Conservation (phyloP, 2,329 filamentous ascomycete species). For the Trichoderma hamatum region DNA sequence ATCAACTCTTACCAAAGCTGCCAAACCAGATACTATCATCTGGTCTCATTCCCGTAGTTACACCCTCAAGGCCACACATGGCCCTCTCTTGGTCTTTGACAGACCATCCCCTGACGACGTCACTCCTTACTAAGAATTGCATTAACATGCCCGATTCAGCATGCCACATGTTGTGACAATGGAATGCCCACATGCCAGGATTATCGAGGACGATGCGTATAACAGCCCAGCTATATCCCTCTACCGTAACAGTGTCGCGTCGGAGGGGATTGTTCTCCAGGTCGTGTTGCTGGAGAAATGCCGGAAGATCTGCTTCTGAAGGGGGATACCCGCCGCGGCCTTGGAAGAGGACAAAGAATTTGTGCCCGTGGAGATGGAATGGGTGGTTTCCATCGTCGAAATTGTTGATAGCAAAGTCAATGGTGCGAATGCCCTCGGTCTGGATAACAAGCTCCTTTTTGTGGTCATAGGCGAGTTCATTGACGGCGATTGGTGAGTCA, state of each 20-base stretch:
- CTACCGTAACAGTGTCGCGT: slow-evolving; percentile 52
- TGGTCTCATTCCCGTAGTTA: slow-evolving; percentile 39
- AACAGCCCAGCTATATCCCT: slow-evolving; percentile 58
- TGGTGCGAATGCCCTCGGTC: slow-evolving; percentile 53
- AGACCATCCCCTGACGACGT: slow-evolving; percentile 36
- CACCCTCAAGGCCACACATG: slow-evolving; percentile 39
- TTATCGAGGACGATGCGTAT: slow-evolving; percentile 60
- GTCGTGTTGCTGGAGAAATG: slow-evolving; percentile 34
- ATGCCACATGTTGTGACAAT: slow-evolving; percentile 64
- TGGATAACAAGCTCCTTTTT: slow-evolving; percentile 50
- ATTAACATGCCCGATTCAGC: slow-evolving; percentile 61
- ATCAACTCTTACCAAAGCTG: slow-evolving; percentile 29
- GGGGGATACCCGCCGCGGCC: slow-evolving; percentile 43
- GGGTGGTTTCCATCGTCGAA: slow-evolving; percentile 55
- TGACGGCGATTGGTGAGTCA: slow-evolving; percentile 33
- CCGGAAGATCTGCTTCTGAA: slow-evolving; percentile 31
- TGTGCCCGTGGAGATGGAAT: slow-evolving; percentile 63
- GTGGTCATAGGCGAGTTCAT: slow-evolving; percentile 37
- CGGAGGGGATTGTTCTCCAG: slow-evolving; percentile 40
- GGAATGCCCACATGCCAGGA: slow-evolving; percentile 60
- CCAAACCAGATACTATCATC: slow-evolving; percentile 46
- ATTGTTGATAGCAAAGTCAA: slow-evolving; percentile 62
- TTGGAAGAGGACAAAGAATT: slow-evolving; percentile 52
- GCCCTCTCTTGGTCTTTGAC: slow-evolving; percentile 31
- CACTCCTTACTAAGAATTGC: slow-evolving; percentile 52